Evolutionary conservation across 495 filamentous ascomycete genomes (phyloP).

Genomic region (Cenococcum geophilum): DNA sequence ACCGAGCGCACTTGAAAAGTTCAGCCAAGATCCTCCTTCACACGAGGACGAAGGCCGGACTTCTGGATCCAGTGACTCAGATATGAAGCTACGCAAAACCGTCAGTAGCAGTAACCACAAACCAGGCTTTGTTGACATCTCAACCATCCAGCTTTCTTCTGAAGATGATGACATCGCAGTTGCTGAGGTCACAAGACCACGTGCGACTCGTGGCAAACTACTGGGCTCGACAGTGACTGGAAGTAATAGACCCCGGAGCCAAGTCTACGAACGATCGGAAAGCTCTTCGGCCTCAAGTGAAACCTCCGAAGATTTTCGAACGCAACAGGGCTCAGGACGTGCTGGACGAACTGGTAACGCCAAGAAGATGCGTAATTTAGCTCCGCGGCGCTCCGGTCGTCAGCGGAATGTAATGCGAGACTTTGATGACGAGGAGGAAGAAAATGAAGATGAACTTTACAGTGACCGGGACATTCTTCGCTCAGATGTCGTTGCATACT

Average conservation of each 20-base stretch:
- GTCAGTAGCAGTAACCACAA: constrained; percentile 12
- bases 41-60: constrained; percentile 6
- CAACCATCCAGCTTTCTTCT: constrained; percentile 27
- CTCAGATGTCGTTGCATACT: constrained; percentile 15
- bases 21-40: constrained; percentile 12
- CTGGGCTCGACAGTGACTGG: not conserved
- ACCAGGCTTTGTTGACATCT: constrained; percentile 31
- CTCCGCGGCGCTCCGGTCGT: constrained; percentile 19
- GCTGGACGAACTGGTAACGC: not conserved
- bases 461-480: constrained; percentile 21
- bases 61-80: not conserved
- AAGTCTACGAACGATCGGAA: not conserved
- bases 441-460: constrained; percentile 6
- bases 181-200: constrained; percentile 9
- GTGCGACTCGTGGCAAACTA: constrained; percentile 9
- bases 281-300: constrained; percentile 4
- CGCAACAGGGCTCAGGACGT: not conserved
- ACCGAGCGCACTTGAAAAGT: constrained; percentile 29
- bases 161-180: constrained; percentile 26
- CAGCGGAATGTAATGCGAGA: not conserved
- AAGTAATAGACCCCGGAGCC: constrained; percentile 11
- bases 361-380: not conserved
- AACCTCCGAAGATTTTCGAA: not conserved
- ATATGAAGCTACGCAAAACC: constrained; percentile 21
- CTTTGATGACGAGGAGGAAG: constrained; percentile 24